Conservation (phyloP, 345 rosid species). For the Dovyalis caffra region DNA sequence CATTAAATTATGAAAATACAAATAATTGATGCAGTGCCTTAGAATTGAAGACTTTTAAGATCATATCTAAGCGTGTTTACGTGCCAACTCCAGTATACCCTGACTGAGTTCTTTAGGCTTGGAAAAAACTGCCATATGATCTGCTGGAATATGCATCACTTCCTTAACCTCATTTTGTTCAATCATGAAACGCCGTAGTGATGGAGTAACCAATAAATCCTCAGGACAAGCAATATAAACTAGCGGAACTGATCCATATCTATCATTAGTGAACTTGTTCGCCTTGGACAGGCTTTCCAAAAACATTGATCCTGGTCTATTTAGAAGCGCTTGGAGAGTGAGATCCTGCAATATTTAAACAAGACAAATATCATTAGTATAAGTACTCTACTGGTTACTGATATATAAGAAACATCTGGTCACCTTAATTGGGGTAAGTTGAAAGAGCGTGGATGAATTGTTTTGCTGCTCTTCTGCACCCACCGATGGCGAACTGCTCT, state of each 20-base stretch:
- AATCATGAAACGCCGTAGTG: slow-evolving; percentile 32
- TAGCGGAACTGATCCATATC: slow-evolving; percentile 7
- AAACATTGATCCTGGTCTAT: background rate
- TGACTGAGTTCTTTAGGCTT: slow-evolving; percentile 30
- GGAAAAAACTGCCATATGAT: slow-evolving; percentile 50
- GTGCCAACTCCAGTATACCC: slow-evolving; percentile 18
- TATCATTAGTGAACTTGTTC: background rate
- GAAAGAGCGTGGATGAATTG: background rate
- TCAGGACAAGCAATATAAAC: slow-evolving; percentile 27
- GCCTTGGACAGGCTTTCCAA: background rate
- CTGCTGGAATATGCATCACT: slow-evolving; percentile 27
- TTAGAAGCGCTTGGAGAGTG: background rate
- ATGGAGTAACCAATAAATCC: slow-evolving; percentile 17
- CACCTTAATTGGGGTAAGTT: background rate
- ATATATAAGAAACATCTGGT: background rate
- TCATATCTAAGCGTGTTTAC: background rate
- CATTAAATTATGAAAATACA: too few species aligned
- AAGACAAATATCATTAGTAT: background rate
- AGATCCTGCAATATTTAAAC: slow-evolving; percentile 7
- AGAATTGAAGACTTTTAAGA: too few species aligned
- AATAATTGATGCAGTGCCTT: too few species aligned
- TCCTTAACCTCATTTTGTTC: slow-evolving; percentile 19
- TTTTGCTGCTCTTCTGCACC: background rate
- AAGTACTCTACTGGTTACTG: background rate
- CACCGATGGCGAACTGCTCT: too few species aligned